phyloP scores from a whole-genome alignment of 495 filamentous ascomycete genomes.

The Venustampulla echinocandica region DNA sequence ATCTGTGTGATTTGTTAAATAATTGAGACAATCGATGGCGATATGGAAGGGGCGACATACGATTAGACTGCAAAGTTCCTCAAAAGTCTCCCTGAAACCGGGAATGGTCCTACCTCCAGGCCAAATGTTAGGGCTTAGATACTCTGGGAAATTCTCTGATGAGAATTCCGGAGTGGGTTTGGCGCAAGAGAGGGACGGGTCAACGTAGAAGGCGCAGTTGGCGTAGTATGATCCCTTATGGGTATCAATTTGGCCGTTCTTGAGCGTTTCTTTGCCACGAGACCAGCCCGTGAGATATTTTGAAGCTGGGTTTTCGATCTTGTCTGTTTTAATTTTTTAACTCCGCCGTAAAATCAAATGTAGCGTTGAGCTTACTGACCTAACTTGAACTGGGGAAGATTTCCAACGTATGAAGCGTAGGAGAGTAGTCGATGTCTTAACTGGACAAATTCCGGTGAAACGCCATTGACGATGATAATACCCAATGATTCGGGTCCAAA shows the following conservation, averaged over 20 bases:
- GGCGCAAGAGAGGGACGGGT: conserved; percentile 51
- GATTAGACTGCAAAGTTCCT: conserved; percentile 71
- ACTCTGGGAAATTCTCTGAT: conserved; percentile 50
- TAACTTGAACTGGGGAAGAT: conserved; percentile 63
- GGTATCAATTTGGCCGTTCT: conserved; percentile 80
- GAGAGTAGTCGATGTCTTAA: conserved; percentile 70
- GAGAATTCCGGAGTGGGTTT: conserved; percentile 48
- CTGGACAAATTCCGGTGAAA: conserved; percentile 57
- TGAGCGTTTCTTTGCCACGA: conserved; percentile 88
- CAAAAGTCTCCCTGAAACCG: conserved; percentile 61
- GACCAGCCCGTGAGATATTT: conserved; percentile 67
- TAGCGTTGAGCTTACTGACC: conserved; percentile 37
- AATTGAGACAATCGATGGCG: conserved; percentile 77
- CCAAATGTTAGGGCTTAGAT: conserved; percentile 72
- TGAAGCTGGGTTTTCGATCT: conserved; percentile 54
- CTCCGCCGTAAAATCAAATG: neutral
- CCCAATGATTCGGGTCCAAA: conserved; percentile 90
- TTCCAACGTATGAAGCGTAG: conserved; percentile 82
- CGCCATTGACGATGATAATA: conserved; percentile 83
- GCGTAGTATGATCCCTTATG: conserved; percentile 95
- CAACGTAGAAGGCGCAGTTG: conserved; percentile 89
- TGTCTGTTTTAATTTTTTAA: conserved; percentile 30
- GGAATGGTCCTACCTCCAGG: conserved; percentile 56
- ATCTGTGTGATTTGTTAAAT: conserved; percentile 79
- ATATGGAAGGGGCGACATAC: conserved; percentile 86